phyloP scores from a whole-genome alignment of 306 rosid species.

The Glycine soja region DNA sequence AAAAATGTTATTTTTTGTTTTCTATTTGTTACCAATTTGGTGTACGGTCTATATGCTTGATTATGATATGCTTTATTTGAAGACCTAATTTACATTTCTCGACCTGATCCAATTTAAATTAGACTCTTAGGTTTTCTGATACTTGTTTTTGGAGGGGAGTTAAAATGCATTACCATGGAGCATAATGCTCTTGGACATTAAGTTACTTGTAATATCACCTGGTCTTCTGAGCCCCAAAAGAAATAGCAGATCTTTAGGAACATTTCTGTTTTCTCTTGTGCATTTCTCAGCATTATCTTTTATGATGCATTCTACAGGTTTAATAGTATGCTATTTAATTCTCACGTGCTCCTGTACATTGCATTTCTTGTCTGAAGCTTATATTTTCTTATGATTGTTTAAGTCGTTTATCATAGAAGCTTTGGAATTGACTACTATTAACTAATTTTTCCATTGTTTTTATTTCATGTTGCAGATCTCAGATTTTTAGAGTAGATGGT shows the following conservation, averaged over 20 bases:
- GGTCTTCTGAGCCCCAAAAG: not conserved
- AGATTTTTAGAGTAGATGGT: constrained; percentile 49
- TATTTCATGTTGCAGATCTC: constrained; percentile 34
- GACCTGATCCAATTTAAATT: too few relatives aligned
- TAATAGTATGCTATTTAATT: not conserved
- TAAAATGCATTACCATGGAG: not conserved
- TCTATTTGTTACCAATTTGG: not conserved
- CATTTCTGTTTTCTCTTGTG: not conserved
- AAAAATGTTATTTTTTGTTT: not conserved
- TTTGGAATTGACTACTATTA: not conserved
- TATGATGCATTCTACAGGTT: not conserved
- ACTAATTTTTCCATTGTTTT: not conserved
- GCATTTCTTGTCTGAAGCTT: not conserved
- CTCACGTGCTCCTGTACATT: too few relatives aligned
- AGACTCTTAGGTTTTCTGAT: too few relatives aligned
- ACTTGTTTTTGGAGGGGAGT: not conserved
- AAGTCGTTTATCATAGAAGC: not conserved
- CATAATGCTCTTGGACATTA: not conserved
- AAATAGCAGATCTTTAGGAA: not conserved
- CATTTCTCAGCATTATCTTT: not conserved
- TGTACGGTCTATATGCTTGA: not conserved
- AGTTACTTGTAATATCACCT: not conserved
- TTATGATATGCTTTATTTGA: not conserved
- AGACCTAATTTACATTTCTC: too few relatives aligned
- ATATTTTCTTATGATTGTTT: not conserved